A percentile compares a stretch with the other conserved stretches of the same genome.
These are phyloP conservation scores for Niebla homalea DNA, from an alignment of 495 filamentous ascomycete genomes.

Conservation along the genomic window DNA sequence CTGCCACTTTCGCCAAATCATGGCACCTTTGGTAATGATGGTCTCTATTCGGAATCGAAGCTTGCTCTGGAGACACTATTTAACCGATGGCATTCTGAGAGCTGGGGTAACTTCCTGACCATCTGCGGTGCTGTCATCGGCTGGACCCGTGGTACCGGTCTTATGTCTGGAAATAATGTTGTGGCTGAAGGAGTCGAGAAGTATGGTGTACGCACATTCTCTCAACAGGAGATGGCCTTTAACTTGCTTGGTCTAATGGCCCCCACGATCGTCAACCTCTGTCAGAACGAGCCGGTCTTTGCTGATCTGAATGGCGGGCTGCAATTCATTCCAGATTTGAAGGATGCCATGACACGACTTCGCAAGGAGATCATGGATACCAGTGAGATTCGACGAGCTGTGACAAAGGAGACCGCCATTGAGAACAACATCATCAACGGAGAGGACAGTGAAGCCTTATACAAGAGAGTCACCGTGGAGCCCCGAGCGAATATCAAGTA, in stretches of 20 bases:
- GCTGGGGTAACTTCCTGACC: constrained; percentile 94
- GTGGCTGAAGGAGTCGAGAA: constrained; percentile 94
- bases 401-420: constrained; percentile 88
- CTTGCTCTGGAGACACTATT: constrained; percentile 93
- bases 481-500: constrained; percentile 96
- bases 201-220: constrained; percentile 95
- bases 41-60: constrained; percentile 97
- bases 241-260: constrained; percentile 96
- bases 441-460: constrained; percentile 78
- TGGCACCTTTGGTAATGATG: constrained; percentile 95
- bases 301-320: constrained; percentile 96
- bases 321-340: constrained; percentile 95
- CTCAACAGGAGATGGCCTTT: constrained; percentile 99
- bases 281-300: constrained; percentile 89
- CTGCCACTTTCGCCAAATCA: constrained; percentile 95
- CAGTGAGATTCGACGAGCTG: constrained; percentile 82
- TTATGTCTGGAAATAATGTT: constrained; percentile 98
- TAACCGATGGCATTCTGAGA: constrained; percentile 97
- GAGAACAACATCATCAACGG: constrained; percentile 98
- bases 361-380: constrained; percentile 88
- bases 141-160: constrained; percentile 95
- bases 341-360: constrained; percentile 78
- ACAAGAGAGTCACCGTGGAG: constrained; percentile 83
- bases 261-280: constrained; percentile 84
- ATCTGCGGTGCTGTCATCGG: constrained; percentile 98